Percentiles rank a stretch among this genome's conserved stretches.
Evolutionary conservation across 495 filamentous ascomycete genomes (phyloP).

Genomic region (Daldinia loculata): DNA sequence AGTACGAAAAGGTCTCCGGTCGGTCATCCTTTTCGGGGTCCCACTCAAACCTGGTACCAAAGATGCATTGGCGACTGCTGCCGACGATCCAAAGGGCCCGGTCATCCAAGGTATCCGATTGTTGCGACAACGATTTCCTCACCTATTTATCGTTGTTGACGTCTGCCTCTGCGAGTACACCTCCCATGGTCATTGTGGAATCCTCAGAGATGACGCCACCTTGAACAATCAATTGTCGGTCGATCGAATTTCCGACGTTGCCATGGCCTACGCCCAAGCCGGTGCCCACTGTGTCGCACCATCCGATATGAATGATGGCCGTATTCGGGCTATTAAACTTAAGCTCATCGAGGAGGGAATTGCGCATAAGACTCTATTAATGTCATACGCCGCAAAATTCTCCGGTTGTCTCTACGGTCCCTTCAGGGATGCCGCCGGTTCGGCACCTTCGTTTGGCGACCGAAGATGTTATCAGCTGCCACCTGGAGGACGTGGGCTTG

Average conservation of each 20-base stretch:
- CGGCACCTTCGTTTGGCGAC: slow-evolving; percentile 90
- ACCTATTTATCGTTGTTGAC: slow-evolving; percentile 88
- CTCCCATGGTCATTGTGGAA: slow-evolving; percentile 97
- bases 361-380: slow-evolving; percentile 86
- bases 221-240: slow-evolving; percentile 93
- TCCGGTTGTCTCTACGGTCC: slow-evolving; percentile 95
- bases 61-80: slow-evolving; percentile 90
- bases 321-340: slow-evolving; percentile 94
- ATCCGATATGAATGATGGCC: slow-evolving; percentile 98
- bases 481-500: slow-evolving; percentile 89
- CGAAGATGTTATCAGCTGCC: slow-evolving; percentile 96
- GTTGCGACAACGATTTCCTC: slow-evolving; percentile 81
- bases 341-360: slow-evolving; percentile 93
- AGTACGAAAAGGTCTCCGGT: slow-evolving; percentile 84
- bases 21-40: slow-evolving; percentile 95
- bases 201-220: slow-evolving; percentile 87
- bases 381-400: slow-evolving; percentile 99
- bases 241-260: slow-evolving; percentile 91
- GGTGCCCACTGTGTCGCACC: slow-evolving; percentile 97
- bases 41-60: slow-evolving; percentile 81
- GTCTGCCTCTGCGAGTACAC: slow-evolving; percentile 99
- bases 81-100: slow-evolving; percentile 91
- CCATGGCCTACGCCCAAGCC: slow-evolving; percentile 89
- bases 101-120: slow-evolving; percentile 87
- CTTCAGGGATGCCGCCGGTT: slow-evolving; percentile 95